Conservation (phyloP, 139 green algal genomes). For the Trebouxia sp. region DNA sequence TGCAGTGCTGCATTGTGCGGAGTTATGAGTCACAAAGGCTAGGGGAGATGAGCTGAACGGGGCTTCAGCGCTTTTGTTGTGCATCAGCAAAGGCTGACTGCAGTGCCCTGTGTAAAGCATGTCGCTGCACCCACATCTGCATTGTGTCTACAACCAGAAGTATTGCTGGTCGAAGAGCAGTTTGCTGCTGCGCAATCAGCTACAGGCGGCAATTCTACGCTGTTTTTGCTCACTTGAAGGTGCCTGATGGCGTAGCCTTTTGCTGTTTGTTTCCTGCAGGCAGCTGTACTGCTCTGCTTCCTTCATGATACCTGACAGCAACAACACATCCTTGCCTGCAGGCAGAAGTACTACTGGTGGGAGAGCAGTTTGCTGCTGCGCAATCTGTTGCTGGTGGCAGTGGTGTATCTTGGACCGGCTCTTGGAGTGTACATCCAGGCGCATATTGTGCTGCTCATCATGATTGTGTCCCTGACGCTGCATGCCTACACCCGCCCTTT, state of each 20-base stretch:
- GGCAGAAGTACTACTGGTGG: constrained; percentile 21
- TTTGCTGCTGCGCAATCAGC: constrained; percentile 13
- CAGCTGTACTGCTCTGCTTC: background rate
- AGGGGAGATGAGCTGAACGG: no score
- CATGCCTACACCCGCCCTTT: constrained; percentile 5
- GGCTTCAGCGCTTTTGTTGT: no score
- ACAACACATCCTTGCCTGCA: background rate
- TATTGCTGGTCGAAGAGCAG: constrained; percentile 20
- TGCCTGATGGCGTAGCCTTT: no score
- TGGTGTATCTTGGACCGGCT: constrained; percentile 5
- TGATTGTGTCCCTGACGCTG: constrained; percentile 18
- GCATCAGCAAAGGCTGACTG: no score
- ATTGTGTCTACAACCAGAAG: background rate
- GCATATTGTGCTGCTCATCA: constrained; percentile 7
- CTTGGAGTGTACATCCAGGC: constrained; percentile 28
- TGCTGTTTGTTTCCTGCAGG: no score
- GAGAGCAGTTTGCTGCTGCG: constrained; percentile 14
- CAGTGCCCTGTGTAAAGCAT: no score
- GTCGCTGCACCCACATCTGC: no score
- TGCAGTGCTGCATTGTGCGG: no score
- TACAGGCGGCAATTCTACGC: constrained; percentile 11
- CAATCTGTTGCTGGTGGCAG: constrained; percentile 22
- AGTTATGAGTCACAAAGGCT: no score
- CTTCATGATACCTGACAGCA: background rate
- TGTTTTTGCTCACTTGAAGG: no score